phyloP scores from a whole-genome alignment of 306 rosid species.

The Cucumis melo region DNA sequence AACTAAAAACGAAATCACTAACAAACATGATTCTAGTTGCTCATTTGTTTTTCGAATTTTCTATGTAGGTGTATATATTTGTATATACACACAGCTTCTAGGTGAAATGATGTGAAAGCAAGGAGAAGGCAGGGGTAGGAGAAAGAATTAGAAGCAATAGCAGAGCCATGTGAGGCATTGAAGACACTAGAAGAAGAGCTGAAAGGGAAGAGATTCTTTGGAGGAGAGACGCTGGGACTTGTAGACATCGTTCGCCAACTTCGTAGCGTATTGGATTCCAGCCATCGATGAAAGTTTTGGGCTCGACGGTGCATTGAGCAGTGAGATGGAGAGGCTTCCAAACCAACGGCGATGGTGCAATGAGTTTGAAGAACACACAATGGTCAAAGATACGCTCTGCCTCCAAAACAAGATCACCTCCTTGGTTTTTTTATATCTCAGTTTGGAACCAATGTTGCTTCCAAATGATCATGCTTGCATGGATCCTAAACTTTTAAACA shows the following conservation, averaged over 20 bases:
- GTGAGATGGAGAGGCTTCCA: slow-evolving; percentile 23
- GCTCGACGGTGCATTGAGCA: slow-evolving; percentile 9
- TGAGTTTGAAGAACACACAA: slow-evolving; percentile 13
- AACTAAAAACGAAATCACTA: no score
- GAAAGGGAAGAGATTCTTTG: slow-evolving; percentile 36
- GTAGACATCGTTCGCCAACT: slow-evolving; percentile 33
- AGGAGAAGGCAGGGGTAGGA: slow-evolving; percentile 4
- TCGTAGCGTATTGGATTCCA: slow-evolving; percentile 35
- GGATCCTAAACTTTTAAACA: no score
- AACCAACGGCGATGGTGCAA: slow-evolving; percentile 26
- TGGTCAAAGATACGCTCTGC: slow-evolving; percentile 21
- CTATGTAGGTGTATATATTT: no score
- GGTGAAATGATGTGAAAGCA: slow-evolving; percentile 3
- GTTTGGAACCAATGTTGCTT: not conserved
- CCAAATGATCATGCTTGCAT: no score
- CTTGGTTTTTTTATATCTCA: not conserved
- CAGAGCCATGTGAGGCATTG: slow-evolving; percentile 20
- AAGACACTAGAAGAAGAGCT: slow-evolving; percentile 38
- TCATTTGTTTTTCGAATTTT: no score
- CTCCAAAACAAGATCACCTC: slow-evolving; percentile 12
- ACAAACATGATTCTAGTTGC: no score
- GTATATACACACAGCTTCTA: no score
- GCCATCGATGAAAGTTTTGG: slow-evolving; percentile 25
- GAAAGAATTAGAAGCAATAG: slow-evolving; percentile 11
- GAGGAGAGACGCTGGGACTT: slow-evolving; percentile 33